phyloP scores from a whole-genome alignment of 2,329 filamentous ascomycete species.

The Pyrenophora graminea region DNA sequence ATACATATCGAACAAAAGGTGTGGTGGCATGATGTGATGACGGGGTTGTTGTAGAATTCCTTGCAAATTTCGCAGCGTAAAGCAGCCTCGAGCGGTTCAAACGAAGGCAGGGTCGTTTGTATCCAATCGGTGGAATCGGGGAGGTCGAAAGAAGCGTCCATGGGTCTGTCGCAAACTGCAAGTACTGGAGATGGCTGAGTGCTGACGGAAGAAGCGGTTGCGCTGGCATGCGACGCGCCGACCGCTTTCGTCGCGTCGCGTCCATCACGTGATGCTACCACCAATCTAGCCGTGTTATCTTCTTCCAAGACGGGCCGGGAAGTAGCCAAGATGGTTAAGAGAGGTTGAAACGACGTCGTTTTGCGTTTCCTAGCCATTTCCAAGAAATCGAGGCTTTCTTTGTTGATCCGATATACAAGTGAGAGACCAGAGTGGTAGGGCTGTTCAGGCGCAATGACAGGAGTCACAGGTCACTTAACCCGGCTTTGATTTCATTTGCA shows the following conservation, averaged over 20 bases:
- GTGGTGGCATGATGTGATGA: conserved; percentile 92
- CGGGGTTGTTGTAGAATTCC: conserved; percentile 92
- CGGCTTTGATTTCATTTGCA: no score
- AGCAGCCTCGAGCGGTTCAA: conserved; percentile 77
- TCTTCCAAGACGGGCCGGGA: conserved; percentile 2
- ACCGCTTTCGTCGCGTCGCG: conserved; percentile 15
- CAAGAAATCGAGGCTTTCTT: no score
- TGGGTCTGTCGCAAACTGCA: conserved; percentile 16
- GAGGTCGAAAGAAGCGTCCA: conserved; percentile 52
- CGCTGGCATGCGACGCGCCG: conserved; percentile 13
- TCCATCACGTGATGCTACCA: conserved; percentile 20
- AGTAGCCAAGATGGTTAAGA: background rate
- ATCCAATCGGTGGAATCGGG: conserved; percentile 87
- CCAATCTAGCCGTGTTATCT: conserved; percentile 13
- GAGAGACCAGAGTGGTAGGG: no score
- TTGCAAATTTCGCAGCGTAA: conserved; percentile 97
- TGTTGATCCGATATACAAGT: background rate
- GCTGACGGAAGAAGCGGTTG: conserved; percentile 14
- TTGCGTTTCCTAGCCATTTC: background rate
- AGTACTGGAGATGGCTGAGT: conserved; percentile 10
- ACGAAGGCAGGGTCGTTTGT: conserved; percentile 66
- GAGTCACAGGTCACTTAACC: no score
- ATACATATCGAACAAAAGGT: conserved; percentile 98
- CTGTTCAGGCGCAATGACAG: no score
- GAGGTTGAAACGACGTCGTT: background rate